phyloP scores from a whole-genome alignment of 139 green algal species.

The Coelastrella sp. region DNA sequence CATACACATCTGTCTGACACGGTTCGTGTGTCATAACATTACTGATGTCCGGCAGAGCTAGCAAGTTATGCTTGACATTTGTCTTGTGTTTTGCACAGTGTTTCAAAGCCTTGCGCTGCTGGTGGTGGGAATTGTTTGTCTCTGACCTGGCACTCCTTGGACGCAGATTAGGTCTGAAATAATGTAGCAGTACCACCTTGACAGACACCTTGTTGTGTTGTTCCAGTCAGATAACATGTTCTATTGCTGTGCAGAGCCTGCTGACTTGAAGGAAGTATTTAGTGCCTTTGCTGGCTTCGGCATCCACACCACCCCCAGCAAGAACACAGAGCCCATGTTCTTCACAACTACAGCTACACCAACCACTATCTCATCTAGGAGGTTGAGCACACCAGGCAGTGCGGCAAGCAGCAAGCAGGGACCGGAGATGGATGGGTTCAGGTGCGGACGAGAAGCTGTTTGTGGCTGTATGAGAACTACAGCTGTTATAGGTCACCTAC shows the following conservation, averaged over 20 bases:
- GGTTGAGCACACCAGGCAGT: not conserved
- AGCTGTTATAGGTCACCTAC: not conserved
- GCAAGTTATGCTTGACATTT: too few relatives aligned
- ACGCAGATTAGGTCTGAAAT: too few relatives aligned
- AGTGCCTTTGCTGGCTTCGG: constrained; percentile 60
- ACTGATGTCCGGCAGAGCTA: too few relatives aligned
- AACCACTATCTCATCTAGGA: not conserved
- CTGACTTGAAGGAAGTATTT: constrained; percentile 57
- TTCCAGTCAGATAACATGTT: too few relatives aligned
- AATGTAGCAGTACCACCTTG: too few relatives aligned
- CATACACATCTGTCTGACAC: too few relatives aligned
- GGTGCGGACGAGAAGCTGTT: not conserved
- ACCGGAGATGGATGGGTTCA: constrained; percentile 34
- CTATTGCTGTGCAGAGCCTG: not conserved
- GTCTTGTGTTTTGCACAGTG: too few relatives aligned
- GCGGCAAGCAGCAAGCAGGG: not conserved
- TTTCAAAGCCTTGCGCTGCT: too few relatives aligned
- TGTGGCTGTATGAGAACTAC: not conserved
- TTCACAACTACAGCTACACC: not conserved
- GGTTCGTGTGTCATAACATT: too few relatives aligned
- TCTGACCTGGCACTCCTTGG: too few relatives aligned
- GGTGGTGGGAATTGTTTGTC: too few relatives aligned
- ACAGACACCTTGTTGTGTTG: too few relatives aligned
- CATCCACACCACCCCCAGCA: constrained; percentile 7
- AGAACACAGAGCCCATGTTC: not conserved